These are phyloP conservation scores for Bertia moriformis DNA, from an alignment of 2,329 filamentous ascomycete genomes.

Conservation along the genomic window DNA sequence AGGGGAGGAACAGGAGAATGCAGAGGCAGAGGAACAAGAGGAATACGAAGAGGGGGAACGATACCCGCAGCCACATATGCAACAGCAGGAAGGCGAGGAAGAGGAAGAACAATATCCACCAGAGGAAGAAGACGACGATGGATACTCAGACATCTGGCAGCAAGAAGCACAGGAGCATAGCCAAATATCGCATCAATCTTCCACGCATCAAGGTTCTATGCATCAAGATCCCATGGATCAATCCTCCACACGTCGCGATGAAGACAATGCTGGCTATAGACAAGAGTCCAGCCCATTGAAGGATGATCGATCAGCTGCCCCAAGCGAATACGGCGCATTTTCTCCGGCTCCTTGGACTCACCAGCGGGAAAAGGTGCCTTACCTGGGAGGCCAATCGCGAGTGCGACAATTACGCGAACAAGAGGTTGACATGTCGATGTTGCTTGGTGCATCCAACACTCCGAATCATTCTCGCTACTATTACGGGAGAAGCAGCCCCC, in stretches of 20 bases:
- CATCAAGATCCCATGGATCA: neutral
- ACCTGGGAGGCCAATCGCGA: too few relatives aligned
- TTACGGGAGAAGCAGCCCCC: conserved; percentile 10
- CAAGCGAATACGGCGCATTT: neutral
- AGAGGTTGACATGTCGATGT: conserved; percentile 15
- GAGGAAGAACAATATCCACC: too few relatives aligned
- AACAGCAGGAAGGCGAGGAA: too few relatives aligned
- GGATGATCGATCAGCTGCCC: neutral
- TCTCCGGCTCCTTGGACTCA: too few relatives aligned
- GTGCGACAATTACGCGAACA: conserved; percentile 16
- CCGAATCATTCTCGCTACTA: conserved; percentile 19
- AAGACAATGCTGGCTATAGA: too few relatives aligned
- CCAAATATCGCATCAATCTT: conserved; percentile 16
- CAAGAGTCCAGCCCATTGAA: too few relatives aligned
- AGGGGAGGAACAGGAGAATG: too few relatives aligned
- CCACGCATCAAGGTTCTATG: conserved; percentile 2
- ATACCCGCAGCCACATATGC: too few relatives aligned
- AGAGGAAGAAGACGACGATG: conserved; percentile 16
- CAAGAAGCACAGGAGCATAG: conserved; percentile 18
- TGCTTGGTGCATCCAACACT: conserved; percentile 15
- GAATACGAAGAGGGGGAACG: conserved; percentile 3
- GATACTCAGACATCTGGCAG: conserved; percentile 28
- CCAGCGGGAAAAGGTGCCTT: too few relatives aligned
- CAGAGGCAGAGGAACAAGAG: conserved; percentile 4
- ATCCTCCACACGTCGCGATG: too few relatives aligned